Percentiles rank a stretch among this genome's conserved stretches.
Conservation (phyloP, 352 stramenopile genomes). For the Phytopythium mirpurense region DNA sequence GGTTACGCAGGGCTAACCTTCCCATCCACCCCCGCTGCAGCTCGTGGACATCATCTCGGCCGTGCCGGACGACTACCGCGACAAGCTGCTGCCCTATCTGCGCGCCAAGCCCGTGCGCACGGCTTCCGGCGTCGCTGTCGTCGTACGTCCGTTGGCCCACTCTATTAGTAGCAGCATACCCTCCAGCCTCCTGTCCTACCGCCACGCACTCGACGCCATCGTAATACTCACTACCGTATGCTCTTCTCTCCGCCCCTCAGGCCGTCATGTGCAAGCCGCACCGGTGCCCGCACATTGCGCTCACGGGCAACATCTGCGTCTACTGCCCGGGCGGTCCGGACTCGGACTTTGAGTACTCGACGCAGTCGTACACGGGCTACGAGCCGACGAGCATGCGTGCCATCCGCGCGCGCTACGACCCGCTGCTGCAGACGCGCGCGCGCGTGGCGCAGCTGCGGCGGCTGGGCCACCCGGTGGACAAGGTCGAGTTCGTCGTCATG, state of each 20-base stretch:
- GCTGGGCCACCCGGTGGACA: conserved; percentile 93
- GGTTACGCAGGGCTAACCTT: too few species aligned
- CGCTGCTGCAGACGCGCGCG: conserved; percentile 91
- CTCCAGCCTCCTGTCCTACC: too few species aligned
- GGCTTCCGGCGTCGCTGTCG: conserved; percentile 93
- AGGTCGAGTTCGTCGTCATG: conserved; percentile 98
- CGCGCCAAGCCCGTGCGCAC: conserved; percentile 95
- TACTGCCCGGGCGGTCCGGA: conserved; percentile 96
- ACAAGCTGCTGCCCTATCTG: conserved; percentile 90
- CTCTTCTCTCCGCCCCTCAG: conserved; percentile 5
- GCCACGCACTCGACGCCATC: too few species aligned
- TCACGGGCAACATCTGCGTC: conserved; percentile 96
- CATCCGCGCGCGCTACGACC: conserved; percentile 95
- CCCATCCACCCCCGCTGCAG: conserved; percentile 6
- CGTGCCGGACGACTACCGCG: conserved; percentile 90
- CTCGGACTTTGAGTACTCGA: conserved; percentile 98
- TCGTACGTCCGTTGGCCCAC: too few species aligned
- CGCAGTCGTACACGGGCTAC: conserved; percentile 95
- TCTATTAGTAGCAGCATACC: too few species aligned
- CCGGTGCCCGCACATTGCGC: conserved; percentile 96
- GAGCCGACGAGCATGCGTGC: conserved; percentile 96
- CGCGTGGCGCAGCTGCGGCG: conserved; percentile 86
- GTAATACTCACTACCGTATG: too few species aligned
- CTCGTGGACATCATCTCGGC: conserved; percentile 95
- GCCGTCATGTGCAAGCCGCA: conserved; percentile 98